A percentile compares a stretch with the other conserved stretches of the same genome.
Evolutionary conservation across 768 basidiomycete genomes (phyloP).

Genomic region (Lepiota brunneoincarnata): DNA sequence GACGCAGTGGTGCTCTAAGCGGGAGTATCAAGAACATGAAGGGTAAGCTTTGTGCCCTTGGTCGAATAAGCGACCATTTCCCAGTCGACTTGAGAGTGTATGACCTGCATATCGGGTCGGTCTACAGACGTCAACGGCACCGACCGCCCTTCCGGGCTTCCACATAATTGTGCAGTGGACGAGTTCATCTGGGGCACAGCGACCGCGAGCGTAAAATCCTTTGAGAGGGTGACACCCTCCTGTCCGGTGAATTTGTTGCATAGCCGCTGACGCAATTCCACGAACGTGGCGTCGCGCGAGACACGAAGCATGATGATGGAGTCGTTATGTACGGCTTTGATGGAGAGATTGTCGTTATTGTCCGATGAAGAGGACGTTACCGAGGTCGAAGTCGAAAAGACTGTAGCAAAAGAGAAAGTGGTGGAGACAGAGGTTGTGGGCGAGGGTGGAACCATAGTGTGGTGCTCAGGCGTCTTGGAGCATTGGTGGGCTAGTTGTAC

Average conservation of each 20-base stretch:
- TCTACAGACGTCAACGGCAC: constrained; percentile 30
- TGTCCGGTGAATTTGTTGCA: constrained; percentile 66
- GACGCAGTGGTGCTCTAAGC: constrained; percentile 2
- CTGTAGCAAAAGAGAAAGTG: constrained; percentile 21
- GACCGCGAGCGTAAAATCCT: constrained; percentile 53
- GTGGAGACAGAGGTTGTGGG: constrained; percentile 27
- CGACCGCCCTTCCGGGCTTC: constrained; percentile 24
- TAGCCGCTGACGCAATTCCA: constrained; percentile 54
- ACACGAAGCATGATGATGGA: constrained; percentile 62
- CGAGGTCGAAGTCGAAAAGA: constrained; percentile 13
- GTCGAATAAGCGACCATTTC: constrained; percentile 40
- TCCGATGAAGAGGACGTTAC: constrained; percentile 18
- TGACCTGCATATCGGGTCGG: constrained; percentile 39
- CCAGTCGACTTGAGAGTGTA: constrained; percentile 63
- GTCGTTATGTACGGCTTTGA: constrained; percentile 66
- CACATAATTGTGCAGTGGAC: constrained; percentile 7
- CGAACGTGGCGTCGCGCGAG: constrained; percentile 42
- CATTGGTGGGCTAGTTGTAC: not conserved
- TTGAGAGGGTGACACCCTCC: constrained; percentile 51
- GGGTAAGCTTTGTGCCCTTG: constrained; percentile 50
- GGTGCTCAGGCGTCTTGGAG: constrained; percentile 19
- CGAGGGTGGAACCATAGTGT: constrained; percentile 33
- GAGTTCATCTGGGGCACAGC: constrained; percentile 28
- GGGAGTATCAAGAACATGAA: constrained; percentile 50
- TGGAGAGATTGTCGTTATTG: constrained; percentile 34